Base-by-base conservation (phyloP, 805 yeast genomes). In the Tetrapisispora namnaoensis region DNA sequence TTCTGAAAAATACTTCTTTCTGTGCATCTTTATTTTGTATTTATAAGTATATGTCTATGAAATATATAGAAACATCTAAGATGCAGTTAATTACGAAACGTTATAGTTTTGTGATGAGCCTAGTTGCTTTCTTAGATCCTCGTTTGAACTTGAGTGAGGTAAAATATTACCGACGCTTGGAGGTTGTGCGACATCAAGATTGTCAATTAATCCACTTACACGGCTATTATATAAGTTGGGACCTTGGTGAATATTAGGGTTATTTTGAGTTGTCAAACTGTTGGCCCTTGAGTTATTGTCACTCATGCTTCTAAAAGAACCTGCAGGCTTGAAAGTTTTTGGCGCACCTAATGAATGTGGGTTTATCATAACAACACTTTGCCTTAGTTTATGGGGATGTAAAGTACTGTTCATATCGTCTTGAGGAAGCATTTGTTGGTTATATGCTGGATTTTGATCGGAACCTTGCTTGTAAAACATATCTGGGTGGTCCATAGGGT, bases 321-420 rank as follows among this genome's bases (percentile, higher is more conserved):
- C 91, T 6, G 89, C 90, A 2, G 91, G 91, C 65, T 78, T 82
- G 64, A 74, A 83, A 28, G 72, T 58, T 16, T 52, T 55, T 20
- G 64, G 70, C 51, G 78, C 75, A 39, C 71, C 72, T 52, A 85
- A 77, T 47, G 81, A 84, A 3, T 79, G 76, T 1, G 93, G 89
- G 57, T 84, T 78, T 51, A 80, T 73, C 89, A 85, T 83, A n/a
- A 80, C 87, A 41, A 85, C 82, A 36, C 88, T 81, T 37, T 82
- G 75, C 63, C 91, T 72, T 39, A 77, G 60, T 51, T 76, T 79
- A 53, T 74, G 72, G 11, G 82, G 80, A 51, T 76, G 60, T 17
- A 47, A 18, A 17, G 43, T 30, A n/a, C n/a, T 17, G 17, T 36
- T 24, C 3, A 17, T 6, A 1, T 28, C 30, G 18, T 46, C 42